phyloP scores from a whole-genome alignment of 306 rosid species.

The Vigna reflexopilosa region DNA sequence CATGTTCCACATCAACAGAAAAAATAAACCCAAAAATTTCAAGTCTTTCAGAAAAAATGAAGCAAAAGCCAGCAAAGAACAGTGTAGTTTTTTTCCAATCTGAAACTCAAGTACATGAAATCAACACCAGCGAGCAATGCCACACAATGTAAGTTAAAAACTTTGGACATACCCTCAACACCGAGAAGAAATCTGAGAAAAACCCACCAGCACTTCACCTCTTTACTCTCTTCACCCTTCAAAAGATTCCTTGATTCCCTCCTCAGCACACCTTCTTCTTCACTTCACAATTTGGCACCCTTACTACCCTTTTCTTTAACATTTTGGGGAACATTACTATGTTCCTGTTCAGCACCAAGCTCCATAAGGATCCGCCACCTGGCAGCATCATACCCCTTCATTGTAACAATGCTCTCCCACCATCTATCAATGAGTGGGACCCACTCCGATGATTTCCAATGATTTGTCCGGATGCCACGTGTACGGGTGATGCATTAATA shows the following conservation, averaged over 20 bases:
- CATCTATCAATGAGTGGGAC: slow-evolving; percentile 42
- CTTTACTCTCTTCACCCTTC: slow-evolving; percentile 38
- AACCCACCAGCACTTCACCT: slow-evolving; percentile 53
- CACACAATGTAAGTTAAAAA: slow-evolving; percentile 43
- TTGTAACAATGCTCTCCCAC: too few species aligned
- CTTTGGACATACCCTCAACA: slow-evolving; percentile 54
- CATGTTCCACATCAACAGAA: slow-evolving; percentile 27
- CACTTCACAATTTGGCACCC: slow-evolving; percentile 41
- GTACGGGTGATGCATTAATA: slow-evolving; percentile 58
- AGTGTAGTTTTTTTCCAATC: slow-evolving; percentile 52
- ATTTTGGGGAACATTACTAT: slow-evolving; percentile 27
- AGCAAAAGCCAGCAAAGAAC: slow-evolving; percentile 42
- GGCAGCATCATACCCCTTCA: not conserved
- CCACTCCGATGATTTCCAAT: slow-evolving; percentile 61
- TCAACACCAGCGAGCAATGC: slow-evolving; percentile 29
- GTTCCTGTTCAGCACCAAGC: not conserved
- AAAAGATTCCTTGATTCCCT: slow-evolving; percentile 65
- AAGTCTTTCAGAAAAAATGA: slow-evolving; percentile 37
- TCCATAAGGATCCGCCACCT: slow-evolving; percentile 39
- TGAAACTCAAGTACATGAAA: slow-evolving; percentile 60
- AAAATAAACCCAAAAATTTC: not conserved
- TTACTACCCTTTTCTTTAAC: slow-evolving; percentile 48
- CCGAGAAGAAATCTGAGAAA: slow-evolving; percentile 57
- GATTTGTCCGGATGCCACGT: slow-evolving; percentile 58
- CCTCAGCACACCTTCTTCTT: slow-evolving; percentile 44